Evolutionary conservation across 2,329 filamentous ascomycete genomes (phyloP), one percentile per base, ranked within the genome.

Genomic region (Rutstroemia sydowiana): DNA sequence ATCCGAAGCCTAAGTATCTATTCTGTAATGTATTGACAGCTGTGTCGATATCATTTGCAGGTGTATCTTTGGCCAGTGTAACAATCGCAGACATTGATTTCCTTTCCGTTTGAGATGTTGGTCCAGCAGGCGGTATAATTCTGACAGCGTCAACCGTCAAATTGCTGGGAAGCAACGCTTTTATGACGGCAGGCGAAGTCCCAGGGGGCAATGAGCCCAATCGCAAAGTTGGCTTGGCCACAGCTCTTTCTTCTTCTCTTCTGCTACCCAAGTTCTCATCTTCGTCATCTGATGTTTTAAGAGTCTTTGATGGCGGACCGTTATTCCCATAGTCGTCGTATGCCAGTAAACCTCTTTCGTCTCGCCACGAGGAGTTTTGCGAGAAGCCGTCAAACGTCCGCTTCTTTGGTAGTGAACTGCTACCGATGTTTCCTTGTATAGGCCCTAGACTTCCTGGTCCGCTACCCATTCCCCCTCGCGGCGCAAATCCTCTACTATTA

Each of bases 1-100:
- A 89, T 5, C 91, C 91, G 65, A 82, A 89, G 14, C 91, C 91
- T 14, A 95, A 73, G 65, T 96, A 95, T 59, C 78, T 82, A 58
- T 93, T 90, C 64, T 95, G 88, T 30, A 95, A 71, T 3, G 79
- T 71, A 64, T 83, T 92, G 48, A 95, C 87, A 0, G 84, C 79
- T 3, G 81, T 76, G 63, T 96, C 90, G 49, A 96, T 91, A 52
- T 95, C 88, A 21, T 84, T 86, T 0, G 85, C 86, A 0, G 89
- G 81, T 0, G 89, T 93, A 58, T 93, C 88, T 53, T 86, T 82
- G 1, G 86, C 82, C 28, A 95, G 71, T 0, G 86, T 90, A 42
- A 93, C 85, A 60, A 95, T 88, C 4, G 89, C 89, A 14, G 87
- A 78, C 31, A 81, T 77, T 2, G 84, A 85, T 63, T 83, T 90